These are phyloP conservation scores for Ustilago lituana DNA, from an alignment of 1,284 basidiomycete species.

Conservation along the genomic window DNA sequence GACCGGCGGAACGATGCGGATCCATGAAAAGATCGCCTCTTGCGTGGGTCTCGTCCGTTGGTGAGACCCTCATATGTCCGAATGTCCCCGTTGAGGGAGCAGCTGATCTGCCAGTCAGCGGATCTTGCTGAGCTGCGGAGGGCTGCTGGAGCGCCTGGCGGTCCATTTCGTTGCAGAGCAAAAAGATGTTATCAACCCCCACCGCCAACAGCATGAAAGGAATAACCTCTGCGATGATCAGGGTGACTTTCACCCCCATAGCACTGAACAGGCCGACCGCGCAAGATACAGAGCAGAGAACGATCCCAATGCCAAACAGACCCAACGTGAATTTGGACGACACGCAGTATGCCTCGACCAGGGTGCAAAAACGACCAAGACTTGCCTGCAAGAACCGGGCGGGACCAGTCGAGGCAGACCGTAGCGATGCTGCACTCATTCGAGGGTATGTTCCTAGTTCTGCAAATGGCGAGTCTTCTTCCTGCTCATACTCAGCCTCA, in stretches of 20 bases:
- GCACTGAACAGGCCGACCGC: constrained; percentile 92
- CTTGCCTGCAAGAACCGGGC: not conserved
- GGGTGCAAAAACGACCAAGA: constrained; percentile 7
- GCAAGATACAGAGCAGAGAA: constrained; percentile 91
- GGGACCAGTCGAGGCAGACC: not conserved
- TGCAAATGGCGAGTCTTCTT: constrained; percentile 13
- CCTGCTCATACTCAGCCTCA: constrained; percentile 9
- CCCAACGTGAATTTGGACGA: constrained; percentile 82
- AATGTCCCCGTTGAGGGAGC: constrained; percentile 13
- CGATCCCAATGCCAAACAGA: constrained; percentile 86
- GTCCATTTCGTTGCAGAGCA: constrained; percentile 93
- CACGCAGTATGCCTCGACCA: constrained; percentile 33
- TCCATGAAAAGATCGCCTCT: constrained; percentile 21
- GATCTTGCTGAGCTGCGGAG: constrained; percentile 20
- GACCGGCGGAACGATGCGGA: not conserved
- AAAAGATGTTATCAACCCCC: constrained; percentile 97
- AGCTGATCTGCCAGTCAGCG: not conserved
- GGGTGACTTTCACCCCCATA: constrained; percentile 80
- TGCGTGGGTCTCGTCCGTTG: constrained; percentile 20
- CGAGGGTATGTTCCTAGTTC: constrained; percentile 38
- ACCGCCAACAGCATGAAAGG: constrained; percentile 97
- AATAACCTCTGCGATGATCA: constrained; percentile 90
- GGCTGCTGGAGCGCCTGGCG: constrained; percentile 71
- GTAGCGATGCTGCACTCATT: constrained; percentile 15
- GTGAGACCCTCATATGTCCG: not conserved